These are phyloP conservation scores for Leishmania arabica DNA, from an alignment of 208 protist genomes.

Conservation along the genomic window DNA sequence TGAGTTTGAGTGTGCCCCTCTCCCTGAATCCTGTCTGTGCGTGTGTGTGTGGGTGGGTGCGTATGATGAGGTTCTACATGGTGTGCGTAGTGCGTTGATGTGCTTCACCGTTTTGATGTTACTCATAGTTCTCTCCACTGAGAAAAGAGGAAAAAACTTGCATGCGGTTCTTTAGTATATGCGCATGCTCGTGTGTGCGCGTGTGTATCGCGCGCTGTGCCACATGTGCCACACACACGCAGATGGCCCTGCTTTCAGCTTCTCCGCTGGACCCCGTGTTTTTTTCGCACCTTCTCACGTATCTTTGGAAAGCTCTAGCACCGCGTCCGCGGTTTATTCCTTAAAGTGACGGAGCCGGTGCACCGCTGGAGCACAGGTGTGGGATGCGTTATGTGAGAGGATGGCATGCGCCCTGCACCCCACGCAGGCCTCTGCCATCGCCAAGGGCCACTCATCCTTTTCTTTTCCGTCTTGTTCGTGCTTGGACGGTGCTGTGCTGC, in stretches of 20 bases:
- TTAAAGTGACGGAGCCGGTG: background rate
- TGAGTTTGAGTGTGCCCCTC: background rate
- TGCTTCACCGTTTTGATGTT: background rate
- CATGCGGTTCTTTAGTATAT: background rate
- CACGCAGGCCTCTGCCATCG: background rate
- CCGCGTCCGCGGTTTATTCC: background rate
- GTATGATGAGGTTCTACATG: background rate
- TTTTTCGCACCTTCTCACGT: background rate
- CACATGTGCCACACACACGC: background rate
- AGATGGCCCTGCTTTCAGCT: background rate
- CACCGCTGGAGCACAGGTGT: background rate
- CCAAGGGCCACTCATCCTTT: background rate
- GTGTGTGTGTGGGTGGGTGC: background rate
- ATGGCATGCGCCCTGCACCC: background rate
- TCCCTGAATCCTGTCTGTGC: background rate
- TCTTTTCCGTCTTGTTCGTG: background rate
- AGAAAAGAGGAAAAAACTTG: background rate
- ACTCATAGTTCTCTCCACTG: background rate
- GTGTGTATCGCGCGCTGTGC: background rate
- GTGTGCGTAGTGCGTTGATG: background rate
- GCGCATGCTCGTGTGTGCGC: background rate
- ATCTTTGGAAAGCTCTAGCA: background rate
- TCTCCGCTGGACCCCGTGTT: background rate
- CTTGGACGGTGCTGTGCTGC: background rate
- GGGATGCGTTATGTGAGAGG: background rate